These are phyloP conservation scores for Austroboletus novae-zelandiae DNA, from an alignment of 1,284 basidiomycete genomes.

Conservation along the genomic window DNA sequence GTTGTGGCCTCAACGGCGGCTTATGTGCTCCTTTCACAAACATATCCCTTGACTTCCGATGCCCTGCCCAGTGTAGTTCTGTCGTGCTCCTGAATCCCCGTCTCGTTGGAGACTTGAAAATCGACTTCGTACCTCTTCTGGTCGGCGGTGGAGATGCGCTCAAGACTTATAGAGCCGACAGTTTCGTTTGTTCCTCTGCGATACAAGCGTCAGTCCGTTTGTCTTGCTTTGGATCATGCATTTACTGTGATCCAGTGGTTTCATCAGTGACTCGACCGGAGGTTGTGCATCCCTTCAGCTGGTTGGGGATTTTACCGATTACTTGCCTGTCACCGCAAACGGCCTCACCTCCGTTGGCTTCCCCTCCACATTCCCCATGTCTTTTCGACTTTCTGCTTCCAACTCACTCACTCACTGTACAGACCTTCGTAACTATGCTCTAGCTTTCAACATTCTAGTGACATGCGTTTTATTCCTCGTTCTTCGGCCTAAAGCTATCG, in stretches of 20 bases:
- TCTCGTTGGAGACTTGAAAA: conserved; percentile 66
- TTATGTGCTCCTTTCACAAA: conserved; percentile 68
- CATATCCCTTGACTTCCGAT: conserved; percentile 70
- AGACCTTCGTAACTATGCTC: conserved; percentile 67
- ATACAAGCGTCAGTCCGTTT: conserved; percentile 63
- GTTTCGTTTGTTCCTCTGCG: conserved; percentile 85
- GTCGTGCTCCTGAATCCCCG: conserved; percentile 76
- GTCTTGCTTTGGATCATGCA: not conserved
- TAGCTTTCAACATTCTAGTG: conserved; percentile 70
- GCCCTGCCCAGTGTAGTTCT: conserved; percentile 70
- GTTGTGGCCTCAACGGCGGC: conserved; percentile 76
- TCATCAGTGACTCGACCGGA: conserved; percentile 62
- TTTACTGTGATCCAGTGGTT: conserved; percentile 47
- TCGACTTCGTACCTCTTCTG: conserved; percentile 71
- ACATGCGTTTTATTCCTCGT: conserved; percentile 69
- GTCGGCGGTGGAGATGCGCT: conserved; percentile 78
- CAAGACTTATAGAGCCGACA: conserved; percentile 78
- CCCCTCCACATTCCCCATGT: conserved; percentile 69
- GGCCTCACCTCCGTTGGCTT: conserved; percentile 75
- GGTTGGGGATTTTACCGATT: conserved; percentile 71
- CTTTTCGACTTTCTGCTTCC: conserved; percentile 47
- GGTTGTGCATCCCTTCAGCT: conserved; percentile 77
- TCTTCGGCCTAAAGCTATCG: conserved; percentile 69
- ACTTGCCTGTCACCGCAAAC: conserved; percentile 54
- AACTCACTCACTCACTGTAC: conserved; percentile 59